phyloP scores from a whole-genome alignment of 306 rosid genomes.

The Dalbergia oliveri region DNA sequence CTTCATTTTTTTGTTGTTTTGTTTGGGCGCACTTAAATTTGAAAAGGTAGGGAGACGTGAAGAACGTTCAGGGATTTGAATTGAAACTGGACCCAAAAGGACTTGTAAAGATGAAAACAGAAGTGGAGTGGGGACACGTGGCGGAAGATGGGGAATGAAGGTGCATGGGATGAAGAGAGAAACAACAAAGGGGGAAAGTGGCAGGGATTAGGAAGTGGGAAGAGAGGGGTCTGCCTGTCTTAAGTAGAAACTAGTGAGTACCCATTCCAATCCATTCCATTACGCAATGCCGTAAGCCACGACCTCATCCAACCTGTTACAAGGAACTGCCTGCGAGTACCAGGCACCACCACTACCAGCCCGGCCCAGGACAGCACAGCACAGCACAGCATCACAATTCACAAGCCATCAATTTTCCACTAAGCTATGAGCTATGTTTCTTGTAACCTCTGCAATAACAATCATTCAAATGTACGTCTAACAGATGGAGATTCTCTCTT shows the following conservation, averaged over 20 bases:
- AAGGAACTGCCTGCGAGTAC: not conserved
- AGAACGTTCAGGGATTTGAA: not conserved
- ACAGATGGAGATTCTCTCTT: too few species aligned
- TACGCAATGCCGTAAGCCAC: constrained; percentile 11
- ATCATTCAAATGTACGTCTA: too few species aligned
- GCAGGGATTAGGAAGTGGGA: not conserved
- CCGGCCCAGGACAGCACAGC: too few species aligned
- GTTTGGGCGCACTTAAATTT: not conserved
- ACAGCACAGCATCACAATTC: too few species aligned
- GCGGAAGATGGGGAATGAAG: not conserved
- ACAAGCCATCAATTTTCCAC: too few species aligned
- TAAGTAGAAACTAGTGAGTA: not conserved
- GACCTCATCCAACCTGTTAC: constrained; percentile 18
- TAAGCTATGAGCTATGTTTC: too few species aligned
- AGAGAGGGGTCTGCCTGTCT: not conserved
- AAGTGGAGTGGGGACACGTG: not conserved
- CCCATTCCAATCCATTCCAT: not conserved
- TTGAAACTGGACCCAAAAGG: not conserved
- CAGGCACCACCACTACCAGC: not conserved
- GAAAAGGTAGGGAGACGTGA: not conserved
- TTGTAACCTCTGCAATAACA: too few species aligned
- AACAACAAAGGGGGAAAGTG: too few species aligned
- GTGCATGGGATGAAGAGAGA: not conserved
- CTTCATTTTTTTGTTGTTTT: too few species aligned
- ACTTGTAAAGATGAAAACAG: not conserved